Evolutionary conservation across 73 alveolate species (phyloP), one percentile per base, ranked within the genome.

Genomic region (Urostyla sp.): DNA sequence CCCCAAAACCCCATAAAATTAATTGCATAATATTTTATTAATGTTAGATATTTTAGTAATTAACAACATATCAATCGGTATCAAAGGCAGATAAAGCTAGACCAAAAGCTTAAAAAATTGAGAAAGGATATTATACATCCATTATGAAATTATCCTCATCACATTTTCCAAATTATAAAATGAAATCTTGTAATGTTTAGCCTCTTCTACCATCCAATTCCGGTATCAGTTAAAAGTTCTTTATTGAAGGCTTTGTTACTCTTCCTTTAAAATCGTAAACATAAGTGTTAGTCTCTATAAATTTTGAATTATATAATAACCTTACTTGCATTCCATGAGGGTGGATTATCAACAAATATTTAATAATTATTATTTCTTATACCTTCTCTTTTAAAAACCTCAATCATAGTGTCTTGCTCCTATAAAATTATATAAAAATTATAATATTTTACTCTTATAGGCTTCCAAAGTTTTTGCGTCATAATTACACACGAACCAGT

Each of bases 231-330:
- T 94, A 83, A 73, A 92, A 91, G 57, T 94, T 94, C 82, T 94
- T 94, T 0, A 91, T 93, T 0, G 95, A 82, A 0, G 98, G 94
- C 51, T 74, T 80, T 56, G 94, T 94, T 28, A 94, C 98, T 80
- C 98, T 84, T 11, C 95, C 93, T 59, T 90, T 85, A 51, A 94
- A 94, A 69, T 94, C 94, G 44, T 89, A 76, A 20, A 91, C 98
- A 43, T 83, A 94, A 27, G 95, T 92, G 53, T 89, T 79, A 5
- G 75, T 52, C 40, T 73, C 74, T 46, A 35, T 34, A 73, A 30
- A 15, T 34, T 35, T 5, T 54, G 4, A 54, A 23, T 27, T 13
- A 50, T 4, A 6, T 21, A 18, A 55, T 7, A 21, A 15, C 6
- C 54, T 63, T 63, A 63, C 79, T 63, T 36, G 79, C 61, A 63